A percentile compares a stretch with the other conserved stretches of the same genome.
Evolutionary conservation across 1,284 basidiomycete genomes (phyloP).

Genomic region (Trametes versicolor): DNA sequence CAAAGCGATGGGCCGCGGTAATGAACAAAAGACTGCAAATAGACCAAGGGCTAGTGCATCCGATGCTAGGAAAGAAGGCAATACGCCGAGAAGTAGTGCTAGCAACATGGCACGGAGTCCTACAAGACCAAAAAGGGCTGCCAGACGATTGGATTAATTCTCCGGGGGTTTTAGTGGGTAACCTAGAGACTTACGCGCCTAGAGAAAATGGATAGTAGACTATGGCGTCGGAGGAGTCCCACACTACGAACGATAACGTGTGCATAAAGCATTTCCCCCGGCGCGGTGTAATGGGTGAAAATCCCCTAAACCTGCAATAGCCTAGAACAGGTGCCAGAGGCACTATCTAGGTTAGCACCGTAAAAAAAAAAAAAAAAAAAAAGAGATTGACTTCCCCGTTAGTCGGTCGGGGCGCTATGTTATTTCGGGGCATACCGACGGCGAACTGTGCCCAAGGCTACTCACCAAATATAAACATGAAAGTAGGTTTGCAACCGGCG

Average conservation of each 20-base stretch:
- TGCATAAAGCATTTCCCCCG: too few relatives aligned
- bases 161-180: constrained; percentile 8
- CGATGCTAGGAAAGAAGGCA: background rate
- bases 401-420: background rate
- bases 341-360: too few relatives aligned
- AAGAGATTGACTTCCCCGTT: constrained; percentile 9
- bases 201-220: too few relatives aligned
- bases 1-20: background rate
- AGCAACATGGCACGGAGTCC: background rate
- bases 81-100: background rate
- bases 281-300: too few relatives aligned
- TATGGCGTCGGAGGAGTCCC: too few relatives aligned
- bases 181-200: too few relatives aligned
- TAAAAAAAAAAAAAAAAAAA: too few relatives aligned
- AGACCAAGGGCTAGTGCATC: background rate
- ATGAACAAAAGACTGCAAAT: background rate
- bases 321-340: too few relatives aligned
- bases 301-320: too few relatives aligned
- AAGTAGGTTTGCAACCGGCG: background rate
- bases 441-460: background rate
- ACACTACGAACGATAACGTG: too few relatives aligned
- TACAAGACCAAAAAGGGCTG: background rate
- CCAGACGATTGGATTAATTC: background rate
- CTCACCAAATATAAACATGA: background rate
- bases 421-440: background rate